These are phyloP conservation scores for Scutellaria galericulata DNA, from an alignment of 257 asterid species.

Conservation along the genomic window DNA sequence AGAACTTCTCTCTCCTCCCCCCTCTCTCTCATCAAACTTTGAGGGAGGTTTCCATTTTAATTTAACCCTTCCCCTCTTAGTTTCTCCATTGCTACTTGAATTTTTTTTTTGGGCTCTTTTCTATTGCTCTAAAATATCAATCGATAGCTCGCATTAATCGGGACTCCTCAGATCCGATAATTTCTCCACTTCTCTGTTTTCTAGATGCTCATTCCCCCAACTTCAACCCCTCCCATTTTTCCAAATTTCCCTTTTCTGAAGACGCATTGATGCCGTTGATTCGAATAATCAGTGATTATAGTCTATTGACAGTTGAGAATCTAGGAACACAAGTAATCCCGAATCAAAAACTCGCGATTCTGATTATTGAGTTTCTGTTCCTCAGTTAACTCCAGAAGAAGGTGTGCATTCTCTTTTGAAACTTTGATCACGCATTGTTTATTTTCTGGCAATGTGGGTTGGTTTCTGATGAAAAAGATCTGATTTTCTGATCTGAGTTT, in stretches of 20 bases:
- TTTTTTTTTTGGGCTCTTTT: conserved; percentile 7
- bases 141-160: conserved; percentile 47
- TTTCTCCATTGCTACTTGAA: not conserved
- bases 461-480: conserved; percentile 39
- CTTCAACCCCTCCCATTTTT: conserved; percentile 9
- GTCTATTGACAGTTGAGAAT: conserved; percentile 38
- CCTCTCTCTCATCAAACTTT: conserved; percentile 13
- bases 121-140: conserved; percentile 2
- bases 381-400: conserved; percentile 4
- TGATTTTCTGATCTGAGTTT: conserved; percentile 47
- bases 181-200: conserved; percentile 37
- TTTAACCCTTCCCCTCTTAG: not conserved
- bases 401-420: conserved; percentile 14
- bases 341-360: conserved; percentile 26
- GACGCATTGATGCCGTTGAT: conserved; percentile 29
- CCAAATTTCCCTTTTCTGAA: not conserved
- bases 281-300: conserved; percentile 26
- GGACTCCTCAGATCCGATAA: conserved; percentile 54
- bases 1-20: conserved; percentile 28
- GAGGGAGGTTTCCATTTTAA: conserved; percentile 1
- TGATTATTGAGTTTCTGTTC: conserved; percentile 33
- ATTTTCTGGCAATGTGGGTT: conserved; percentile 60
- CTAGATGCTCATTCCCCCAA: not conserved
- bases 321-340: conserved; percentile 33
- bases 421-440: conserved; percentile 20